Conservation (phyloP, 148 eudicot genomes). For the Drosera capensis region DNA sequence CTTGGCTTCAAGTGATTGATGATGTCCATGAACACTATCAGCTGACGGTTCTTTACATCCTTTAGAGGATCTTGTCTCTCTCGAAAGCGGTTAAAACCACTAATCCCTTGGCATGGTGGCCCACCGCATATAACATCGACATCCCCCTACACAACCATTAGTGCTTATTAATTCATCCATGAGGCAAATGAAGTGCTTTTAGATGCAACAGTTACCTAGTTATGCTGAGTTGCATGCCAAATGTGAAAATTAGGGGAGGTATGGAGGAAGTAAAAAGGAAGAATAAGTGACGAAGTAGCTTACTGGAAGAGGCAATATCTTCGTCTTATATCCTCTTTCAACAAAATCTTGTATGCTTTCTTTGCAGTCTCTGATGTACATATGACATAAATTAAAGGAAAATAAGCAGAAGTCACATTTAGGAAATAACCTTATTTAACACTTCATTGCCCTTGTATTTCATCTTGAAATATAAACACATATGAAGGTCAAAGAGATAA, state of each 20-base stretch:
- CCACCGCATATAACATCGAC: constrained; percentile 78
- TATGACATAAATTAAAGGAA: neutral
- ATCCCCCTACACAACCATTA: constrained; percentile 29
- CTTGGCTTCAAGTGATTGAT: constrained; percentile 47
- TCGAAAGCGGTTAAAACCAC: constrained; percentile 72
- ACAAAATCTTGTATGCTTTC: constrained; percentile 55
- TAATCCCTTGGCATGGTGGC: constrained; percentile 85
- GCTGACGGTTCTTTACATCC: constrained; percentile 51
- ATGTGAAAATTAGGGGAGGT: neutral
- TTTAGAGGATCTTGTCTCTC: constrained; percentile 31
- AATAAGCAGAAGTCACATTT: constrained; percentile 1
- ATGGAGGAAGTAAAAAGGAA: neutral
- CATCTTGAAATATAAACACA: neutral
- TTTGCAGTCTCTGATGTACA: constrained; percentile 26
- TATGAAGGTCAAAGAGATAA: neutral
- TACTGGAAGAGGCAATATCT: constrained; percentile 63
- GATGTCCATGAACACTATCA: constrained; percentile 53
- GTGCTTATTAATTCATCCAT: too few relatives aligned
- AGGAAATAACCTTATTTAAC: neutral
- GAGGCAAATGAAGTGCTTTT: too few relatives aligned
- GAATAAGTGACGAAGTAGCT: constrained; percentile 5
- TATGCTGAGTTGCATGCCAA: too few relatives aligned
- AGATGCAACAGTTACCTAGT: too few relatives aligned
- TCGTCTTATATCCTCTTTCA: constrained; percentile 22
- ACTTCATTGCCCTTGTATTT: neutral